Conservation (phyloP, 2,329 filamentous ascomycete species). For the Rhytidhysteron rufulum region DNA sequence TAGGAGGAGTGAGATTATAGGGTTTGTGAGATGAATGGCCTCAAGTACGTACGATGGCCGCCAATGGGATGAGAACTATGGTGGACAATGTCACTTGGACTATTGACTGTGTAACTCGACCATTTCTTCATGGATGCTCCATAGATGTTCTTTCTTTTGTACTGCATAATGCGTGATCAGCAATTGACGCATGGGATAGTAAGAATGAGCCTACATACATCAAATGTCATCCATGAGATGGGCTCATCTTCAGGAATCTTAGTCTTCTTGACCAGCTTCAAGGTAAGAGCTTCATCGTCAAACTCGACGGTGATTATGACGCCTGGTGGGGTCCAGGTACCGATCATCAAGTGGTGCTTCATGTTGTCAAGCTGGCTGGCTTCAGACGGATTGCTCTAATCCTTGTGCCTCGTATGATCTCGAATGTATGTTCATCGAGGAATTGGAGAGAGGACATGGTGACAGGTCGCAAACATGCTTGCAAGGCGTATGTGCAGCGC, state of each 20-base stretch:
- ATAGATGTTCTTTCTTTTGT: conserved; percentile 79
- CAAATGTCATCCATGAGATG: conserved; percentile 92
- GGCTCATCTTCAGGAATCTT: conserved; percentile 79
- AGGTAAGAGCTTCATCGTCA: conserved; percentile 72
- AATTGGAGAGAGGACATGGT: too few species aligned
- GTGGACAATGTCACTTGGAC: conserved; percentile 72
- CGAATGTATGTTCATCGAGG: too few species aligned
- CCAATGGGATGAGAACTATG: conserved; percentile 71
- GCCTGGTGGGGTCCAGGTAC: conserved; percentile 85
- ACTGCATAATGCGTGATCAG: conserved; percentile 48
- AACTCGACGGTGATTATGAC: conserved; percentile 88
- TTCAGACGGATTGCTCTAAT: too few species aligned
- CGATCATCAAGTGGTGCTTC: conserved; percentile 88
- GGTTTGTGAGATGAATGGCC: too few species aligned
- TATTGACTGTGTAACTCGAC: conserved; percentile 75
- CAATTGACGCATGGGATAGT: conserved; percentile 3
- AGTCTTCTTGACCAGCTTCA: conserved; percentile 75
- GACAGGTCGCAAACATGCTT: too few species aligned
- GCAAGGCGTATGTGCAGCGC: too few species aligned
- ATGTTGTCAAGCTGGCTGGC: too few species aligned
- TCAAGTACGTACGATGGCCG: conserved; percentile 70
- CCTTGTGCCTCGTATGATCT: too few species aligned
- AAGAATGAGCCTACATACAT: conserved; percentile 53
- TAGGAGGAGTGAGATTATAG: conserved; percentile 40
- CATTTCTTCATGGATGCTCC: conserved; percentile 92